phyloP scores from a whole-genome alignment of 768 basidiomycete species.

The Lentinula sp. region DNA sequence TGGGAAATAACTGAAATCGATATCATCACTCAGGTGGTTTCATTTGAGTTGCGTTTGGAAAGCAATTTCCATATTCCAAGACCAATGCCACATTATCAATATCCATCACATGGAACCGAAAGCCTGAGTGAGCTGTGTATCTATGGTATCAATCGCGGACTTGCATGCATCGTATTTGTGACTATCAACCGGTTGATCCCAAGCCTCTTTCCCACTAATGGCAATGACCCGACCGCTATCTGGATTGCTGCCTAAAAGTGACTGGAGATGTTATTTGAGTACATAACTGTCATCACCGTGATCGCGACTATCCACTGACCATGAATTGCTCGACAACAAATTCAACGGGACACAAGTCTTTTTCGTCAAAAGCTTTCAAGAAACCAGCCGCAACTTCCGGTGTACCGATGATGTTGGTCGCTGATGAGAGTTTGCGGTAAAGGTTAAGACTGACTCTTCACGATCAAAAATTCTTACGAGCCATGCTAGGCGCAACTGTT shows the following conservation, averaged over 20 bases:
- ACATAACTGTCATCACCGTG: not conserved
- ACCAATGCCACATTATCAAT: not conserved
- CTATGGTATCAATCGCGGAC: not conserved
- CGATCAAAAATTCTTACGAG: not conserved
- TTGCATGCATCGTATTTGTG: not conserved
- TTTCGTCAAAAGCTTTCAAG: not conserved
- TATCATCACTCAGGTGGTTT: too few relatives aligned
- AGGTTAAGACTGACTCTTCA: not conserved
- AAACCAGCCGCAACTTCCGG: not conserved
- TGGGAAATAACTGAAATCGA: too few relatives aligned
- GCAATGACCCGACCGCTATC: slow-evolving; percentile 3
- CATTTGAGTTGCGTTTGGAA: too few relatives aligned
- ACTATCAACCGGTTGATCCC: not conserved
- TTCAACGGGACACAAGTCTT: not conserved
- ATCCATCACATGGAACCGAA: not conserved
- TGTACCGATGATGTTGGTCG: not conserved
- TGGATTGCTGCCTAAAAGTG: not conserved
- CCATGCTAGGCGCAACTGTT: not conserved
- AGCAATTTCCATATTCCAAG: too few relatives aligned
- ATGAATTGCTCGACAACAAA: slow-evolving; percentile 1
- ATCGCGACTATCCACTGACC: not conserved
- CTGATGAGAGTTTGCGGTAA: not conserved
- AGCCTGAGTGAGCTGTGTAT: not conserved
- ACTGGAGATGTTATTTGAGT: not conserved
- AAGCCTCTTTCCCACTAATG: not conserved